A percentile compares a stretch with the other conserved stretches of the same genome.
phyloP scores from a whole-genome alignment of 2,329 filamentous ascomycete species.

The Arachnomyces sp. region DNA sequence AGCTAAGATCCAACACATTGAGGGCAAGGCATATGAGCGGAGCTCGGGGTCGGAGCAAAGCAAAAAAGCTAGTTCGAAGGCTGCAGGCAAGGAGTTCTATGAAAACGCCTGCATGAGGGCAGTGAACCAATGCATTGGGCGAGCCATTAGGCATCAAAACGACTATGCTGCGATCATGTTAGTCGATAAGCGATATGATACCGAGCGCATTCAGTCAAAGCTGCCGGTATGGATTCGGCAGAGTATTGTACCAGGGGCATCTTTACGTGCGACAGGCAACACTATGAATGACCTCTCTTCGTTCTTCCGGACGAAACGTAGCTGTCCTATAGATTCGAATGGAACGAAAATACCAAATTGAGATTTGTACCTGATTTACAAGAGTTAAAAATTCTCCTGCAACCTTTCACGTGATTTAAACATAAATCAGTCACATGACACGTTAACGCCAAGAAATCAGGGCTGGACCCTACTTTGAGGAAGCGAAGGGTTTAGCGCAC shows the following conservation, averaged over 20 bases:
- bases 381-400: no score
- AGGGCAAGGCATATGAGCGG: constrained; percentile 46
- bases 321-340: constrained; percentile 9
- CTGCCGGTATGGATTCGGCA: constrained; percentile 81
- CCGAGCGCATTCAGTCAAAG: constrained; percentile 65
- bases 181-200: constrained; percentile 72
- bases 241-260: constrained; percentile 44
- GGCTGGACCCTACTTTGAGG: constrained; percentile 21
- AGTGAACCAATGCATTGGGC: constrained; percentile 92
- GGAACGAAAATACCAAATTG: constrained; percentile 3
- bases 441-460: constrained; percentile 14
- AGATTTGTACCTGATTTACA: not conserved
- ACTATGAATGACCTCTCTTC: constrained; percentile 23
- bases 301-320: constrained; percentile 21
- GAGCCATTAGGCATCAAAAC: constrained; percentile 77
- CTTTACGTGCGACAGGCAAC: constrained; percentile 17
- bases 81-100: constrained; percentile 67
- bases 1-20: constrained; percentile 81
- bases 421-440: constrained; percentile 5
- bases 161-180: constrained; percentile 91
- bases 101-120: constrained; percentile 95
- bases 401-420: not conserved
- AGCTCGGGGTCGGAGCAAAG: constrained; percentile 20
- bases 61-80: constrained; percentile 32
- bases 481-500: constrained; percentile 33